These are phyloP conservation scores for Jasminum sambac DNA, from an alignment of 257 asterid species.

Conservation along the genomic window DNA sequence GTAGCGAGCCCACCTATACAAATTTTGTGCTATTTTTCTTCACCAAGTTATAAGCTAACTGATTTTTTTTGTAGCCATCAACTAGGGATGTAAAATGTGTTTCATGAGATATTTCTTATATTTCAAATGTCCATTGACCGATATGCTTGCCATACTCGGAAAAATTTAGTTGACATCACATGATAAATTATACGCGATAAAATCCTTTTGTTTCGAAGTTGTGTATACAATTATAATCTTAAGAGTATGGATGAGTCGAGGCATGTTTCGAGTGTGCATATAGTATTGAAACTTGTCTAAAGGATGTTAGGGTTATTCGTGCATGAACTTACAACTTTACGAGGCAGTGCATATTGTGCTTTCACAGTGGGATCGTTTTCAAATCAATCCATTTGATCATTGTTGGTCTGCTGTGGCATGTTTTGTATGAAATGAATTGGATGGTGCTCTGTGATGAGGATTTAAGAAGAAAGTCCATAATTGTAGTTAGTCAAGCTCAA, in stretches of 20 bases:
- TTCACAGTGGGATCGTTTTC: too few relatives aligned
- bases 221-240: not conserved
- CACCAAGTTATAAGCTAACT: not conserved
- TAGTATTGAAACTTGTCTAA: too few relatives aligned
- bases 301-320: too few relatives aligned
- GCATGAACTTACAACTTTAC: too few relatives aligned
- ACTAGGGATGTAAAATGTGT: constrained; percentile 1
- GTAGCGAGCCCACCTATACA: not conserved
- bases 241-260: not conserved
- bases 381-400: too few relatives aligned
- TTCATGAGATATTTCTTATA: not conserved
- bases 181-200: not conserved
- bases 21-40: not conserved
- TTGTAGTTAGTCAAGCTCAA: too few relatives aligned
- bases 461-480: too few relatives aligned
- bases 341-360: too few relatives aligned
- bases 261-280: too few relatives aligned
- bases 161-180: not conserved
- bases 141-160: not conserved
- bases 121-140: not conserved
- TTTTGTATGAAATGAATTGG: too few relatives aligned
- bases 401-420: too few relatives aligned
- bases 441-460: too few relatives aligned
- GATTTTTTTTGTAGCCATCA: not conserved
- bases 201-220: not conserved